phyloP scores from a whole-genome alignment of 495 filamentous ascomycete species.

The Podospora sp. region DNA sequence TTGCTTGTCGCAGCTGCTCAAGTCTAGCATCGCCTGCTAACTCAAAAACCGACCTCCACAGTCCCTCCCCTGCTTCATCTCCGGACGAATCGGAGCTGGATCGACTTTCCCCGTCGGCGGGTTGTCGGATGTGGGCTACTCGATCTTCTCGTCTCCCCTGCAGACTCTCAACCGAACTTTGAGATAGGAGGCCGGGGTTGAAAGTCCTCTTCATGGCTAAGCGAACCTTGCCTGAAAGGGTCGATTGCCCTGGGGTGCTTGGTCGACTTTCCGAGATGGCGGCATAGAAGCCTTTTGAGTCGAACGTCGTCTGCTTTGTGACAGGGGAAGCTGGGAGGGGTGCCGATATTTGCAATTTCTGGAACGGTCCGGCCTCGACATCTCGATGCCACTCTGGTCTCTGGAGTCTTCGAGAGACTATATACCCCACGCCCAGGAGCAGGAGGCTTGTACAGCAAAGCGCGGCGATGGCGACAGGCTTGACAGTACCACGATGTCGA shows the following conservation, averaged over 20 bases:
- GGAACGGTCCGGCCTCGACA: not conserved
- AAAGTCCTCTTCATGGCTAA: slow-evolving; percentile 5
- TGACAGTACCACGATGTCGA: slow-evolving; percentile 9
- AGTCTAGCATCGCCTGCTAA: slow-evolving; percentile 18
- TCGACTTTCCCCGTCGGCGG: not conserved
- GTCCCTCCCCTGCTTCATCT: not conserved
- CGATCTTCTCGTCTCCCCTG: not conserved
- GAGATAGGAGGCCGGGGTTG: not conserved
- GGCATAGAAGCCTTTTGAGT: slow-evolving; percentile 13
- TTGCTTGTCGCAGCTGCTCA: slow-evolving; percentile 5
- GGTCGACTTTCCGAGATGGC: not conserved
- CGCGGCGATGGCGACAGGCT: slow-evolving; percentile 10
- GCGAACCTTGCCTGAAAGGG: slow-evolving; percentile 1
- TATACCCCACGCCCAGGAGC: not conserved
- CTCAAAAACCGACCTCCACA: slow-evolving; percentile 27
- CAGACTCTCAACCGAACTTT: not conserved
- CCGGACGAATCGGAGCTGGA: slow-evolving; percentile 1
- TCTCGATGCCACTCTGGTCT: slow-evolving; percentile 1
- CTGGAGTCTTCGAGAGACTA: slow-evolving; percentile 4
- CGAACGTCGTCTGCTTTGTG: slow-evolving; percentile 2
- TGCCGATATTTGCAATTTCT: slow-evolving; percentile 12
- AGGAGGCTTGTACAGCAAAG: slow-evolving; percentile 1
- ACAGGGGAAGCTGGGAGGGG: not conserved
- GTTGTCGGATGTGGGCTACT: not conserved
- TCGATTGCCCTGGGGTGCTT: not conserved